Conservation (phyloP, 345 rosid species). For the Sapria himalayana region DNA sequence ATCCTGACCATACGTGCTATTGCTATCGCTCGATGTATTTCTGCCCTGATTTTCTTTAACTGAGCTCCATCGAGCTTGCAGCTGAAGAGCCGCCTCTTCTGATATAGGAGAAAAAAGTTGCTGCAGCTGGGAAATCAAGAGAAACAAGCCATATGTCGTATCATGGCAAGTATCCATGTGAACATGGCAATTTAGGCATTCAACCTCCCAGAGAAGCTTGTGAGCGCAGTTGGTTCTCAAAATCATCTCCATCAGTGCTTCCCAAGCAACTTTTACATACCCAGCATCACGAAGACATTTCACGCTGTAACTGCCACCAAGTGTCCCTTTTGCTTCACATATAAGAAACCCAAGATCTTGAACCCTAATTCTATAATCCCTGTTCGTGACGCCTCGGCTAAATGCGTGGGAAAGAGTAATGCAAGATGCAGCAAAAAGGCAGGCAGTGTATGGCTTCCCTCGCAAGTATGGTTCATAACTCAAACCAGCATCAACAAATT, state of each 20-base stretch:
- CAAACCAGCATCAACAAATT: constrained; percentile 66
- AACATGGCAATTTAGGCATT: constrained; percentile 48
- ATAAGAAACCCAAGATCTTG: constrained; percentile 86
- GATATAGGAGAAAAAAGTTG: constrained; percentile 70
- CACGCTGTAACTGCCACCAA: constrained; percentile 31
- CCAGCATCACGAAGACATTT: constrained; percentile 45
- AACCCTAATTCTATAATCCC: constrained; percentile 36
- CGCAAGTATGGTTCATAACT: constrained; percentile 63
- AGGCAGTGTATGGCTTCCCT: constrained; percentile 30
- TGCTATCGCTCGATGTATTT: constrained; percentile 19
- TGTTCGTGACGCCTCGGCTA: constrained; percentile 18
- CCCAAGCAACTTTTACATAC: constrained; percentile 62
- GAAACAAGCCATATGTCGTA: constrained; percentile 55
- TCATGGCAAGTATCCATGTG: constrained; percentile 68
- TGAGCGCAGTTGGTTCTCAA: constrained; percentile 33
- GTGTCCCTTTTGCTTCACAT: constrained; percentile 23
- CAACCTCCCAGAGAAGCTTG: constrained; percentile 61
- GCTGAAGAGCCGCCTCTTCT: constrained; percentile 69
- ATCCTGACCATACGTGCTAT: constrained; percentile 10
- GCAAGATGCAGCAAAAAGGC: constrained; percentile 81
- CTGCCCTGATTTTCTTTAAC: constrained; percentile 29
- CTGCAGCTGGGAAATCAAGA: constrained; percentile 61
- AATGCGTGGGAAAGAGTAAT: constrained; percentile 29
- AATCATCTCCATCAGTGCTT: constrained; percentile 41
- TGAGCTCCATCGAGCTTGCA: constrained; percentile 70